These are phyloP conservation scores for Gymnopilus junonius DNA, from an alignment of 768 basidiomycete species.

Conservation along the genomic window DNA sequence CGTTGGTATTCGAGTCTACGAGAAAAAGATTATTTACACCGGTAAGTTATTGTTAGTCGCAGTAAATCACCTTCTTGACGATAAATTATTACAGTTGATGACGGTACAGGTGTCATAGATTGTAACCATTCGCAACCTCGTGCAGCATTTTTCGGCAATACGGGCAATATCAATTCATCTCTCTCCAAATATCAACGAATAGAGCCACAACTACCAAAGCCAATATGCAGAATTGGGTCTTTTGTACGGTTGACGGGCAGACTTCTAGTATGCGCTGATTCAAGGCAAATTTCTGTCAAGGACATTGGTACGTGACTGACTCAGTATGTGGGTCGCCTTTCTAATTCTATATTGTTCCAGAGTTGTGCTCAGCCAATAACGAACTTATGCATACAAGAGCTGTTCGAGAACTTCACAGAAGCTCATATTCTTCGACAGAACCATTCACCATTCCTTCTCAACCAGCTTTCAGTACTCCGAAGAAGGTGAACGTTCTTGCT, in stretches of 20 bases:
- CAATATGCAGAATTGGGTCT: constrained; percentile 49
- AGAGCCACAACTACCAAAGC: constrained; percentile 33
- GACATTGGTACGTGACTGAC: constrained; percentile 49
- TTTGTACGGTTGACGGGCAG: constrained; percentile 52
- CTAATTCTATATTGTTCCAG: constrained; percentile 30
- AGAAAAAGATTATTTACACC: constrained; percentile 62
- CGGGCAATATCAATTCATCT: constrained; percentile 16
- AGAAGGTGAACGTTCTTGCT: constrained; percentile 8
- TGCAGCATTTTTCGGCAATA: not conserved
- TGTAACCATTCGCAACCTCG: constrained; percentile 50
- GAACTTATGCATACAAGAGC: constrained; percentile 60
- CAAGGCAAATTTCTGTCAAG: constrained; percentile 51
- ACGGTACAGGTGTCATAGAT: constrained; percentile 76
- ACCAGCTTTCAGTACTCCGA: constrained; percentile 16
- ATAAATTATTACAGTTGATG: constrained; percentile 58
- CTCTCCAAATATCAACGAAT: constrained; percentile 14
- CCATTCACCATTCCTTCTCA: constrained; percentile 53
- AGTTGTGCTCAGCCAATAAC: constrained; percentile 56
- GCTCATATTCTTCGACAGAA: constrained; percentile 49
- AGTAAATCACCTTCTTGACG: not conserved
- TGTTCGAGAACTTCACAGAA: constrained; percentile 57
- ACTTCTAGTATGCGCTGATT: constrained; percentile 42
- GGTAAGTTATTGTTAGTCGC: constrained; percentile 38
- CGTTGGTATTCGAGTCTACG: constrained; percentile 64
- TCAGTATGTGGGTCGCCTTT: not conserved